Base-by-base conservation (phyloP, 306 rosid genomes). In the Quercus ilex region DNA sequence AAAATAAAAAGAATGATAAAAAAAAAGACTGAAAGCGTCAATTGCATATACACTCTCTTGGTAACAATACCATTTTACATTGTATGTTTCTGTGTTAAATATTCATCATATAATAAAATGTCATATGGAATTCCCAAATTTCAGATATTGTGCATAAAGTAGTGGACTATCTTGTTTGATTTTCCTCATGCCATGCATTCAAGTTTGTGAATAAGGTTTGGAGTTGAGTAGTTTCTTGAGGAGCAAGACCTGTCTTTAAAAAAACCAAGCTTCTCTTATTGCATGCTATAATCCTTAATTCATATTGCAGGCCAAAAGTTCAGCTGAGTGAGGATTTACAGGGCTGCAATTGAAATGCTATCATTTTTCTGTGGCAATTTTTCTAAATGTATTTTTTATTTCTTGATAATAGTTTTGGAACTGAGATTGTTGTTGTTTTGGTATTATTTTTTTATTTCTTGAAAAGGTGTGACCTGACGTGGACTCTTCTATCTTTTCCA, bases 401-500 rank as follows among this genome's bases (percentile, higher is more conserved):
- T 49, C 53, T 49, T 49, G 53, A 49, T 10, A 49, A 49, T 49
- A 49, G 46, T 41, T 41, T 41, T 41, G 46, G 46, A 8, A 41
- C 46, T 41, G 46, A 41, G 46, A 8, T 41, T 7, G 46, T 41
- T 7, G 46, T n/a, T 67, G 26, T 67, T 67, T 1, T 67, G 19
- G 15, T 35, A 1, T 67, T 13, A n/a, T 9, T 26, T 64, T 64
- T 30, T 7, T 1, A 3, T 8, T 31, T 10, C 17, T 64, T 25
- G 43, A 30, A 64, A 64, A 17, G 70, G 43, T 64, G 71, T 28
- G 3, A n/a, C 71, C 8, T 65, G 8, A 14, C 18, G 46, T 31
- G 19, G 69, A 28, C 63, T 30, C 5, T 19, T 83, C 76, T 74
- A 5, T 84, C 55, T 85, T 79, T 79, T 89, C 87, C 86, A 96